Base-by-base conservation (phyloP, 805 yeast genomes). In the Candida chauliodis region DNA sequence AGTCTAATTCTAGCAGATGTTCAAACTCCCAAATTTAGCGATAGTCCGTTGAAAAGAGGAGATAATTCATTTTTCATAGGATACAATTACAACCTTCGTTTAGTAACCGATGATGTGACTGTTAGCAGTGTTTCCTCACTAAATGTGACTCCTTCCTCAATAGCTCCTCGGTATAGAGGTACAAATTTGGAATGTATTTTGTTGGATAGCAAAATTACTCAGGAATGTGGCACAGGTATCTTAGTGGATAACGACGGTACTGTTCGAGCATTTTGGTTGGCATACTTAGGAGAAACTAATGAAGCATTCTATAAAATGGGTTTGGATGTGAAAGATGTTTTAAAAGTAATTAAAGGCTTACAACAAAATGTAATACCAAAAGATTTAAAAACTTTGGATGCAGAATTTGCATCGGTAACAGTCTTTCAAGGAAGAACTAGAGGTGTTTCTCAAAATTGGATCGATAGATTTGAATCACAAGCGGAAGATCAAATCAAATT, bases 371-470 rank as follows among this genome's bases (percentile, higher is more conserved):
- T 59, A 15, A 57, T 61, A 1, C 89, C 91, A 4, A 48, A 50
- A 24, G 65, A 72, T 20, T 55, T 80, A 29, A 71, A 84, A 43
- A 79, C 87, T 34, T 71, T 90, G 35, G 96, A 89, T 53, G 82
- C 86, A 25, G 96, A 87, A 51, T 79, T 87, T 49, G 73, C 75
- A 11, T 70, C 89, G 0, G 66, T 84, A 23, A 74, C 86, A 2
- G 67, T 88, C 17, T 73, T 79, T 18, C 82, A 78, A 52, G 95
- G 95, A 2, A 78, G 96, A 59, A 76, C 85, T 31, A 73, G 86
- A 52, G 95, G 95, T n/a, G 95, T 89, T 16, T 77, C 93, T 0
- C 91, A 85, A 49, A 78, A 77, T 30, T 88, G 95, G 95, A 83
- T 90, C 43, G 53, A 68, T 24, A 71, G 69, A 44, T 73, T 86